These are phyloP conservation scores for Aureobasidium sp. DNA, from an alignment of 2,329 filamentous ascomycete genomes.

Conservation along the genomic window DNA sequence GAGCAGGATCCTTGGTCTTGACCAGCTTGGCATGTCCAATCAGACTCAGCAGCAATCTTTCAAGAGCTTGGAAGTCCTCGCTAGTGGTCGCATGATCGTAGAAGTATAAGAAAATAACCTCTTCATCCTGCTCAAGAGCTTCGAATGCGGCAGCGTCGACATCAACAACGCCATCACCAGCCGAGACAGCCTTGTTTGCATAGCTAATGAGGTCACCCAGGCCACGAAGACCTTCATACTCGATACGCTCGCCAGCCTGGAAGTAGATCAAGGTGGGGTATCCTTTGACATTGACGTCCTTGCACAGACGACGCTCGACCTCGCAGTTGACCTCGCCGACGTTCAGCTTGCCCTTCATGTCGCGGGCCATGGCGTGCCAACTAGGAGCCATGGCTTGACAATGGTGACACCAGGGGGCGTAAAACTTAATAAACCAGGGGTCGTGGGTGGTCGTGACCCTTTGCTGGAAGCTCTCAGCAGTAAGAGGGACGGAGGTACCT, in stretches of 20 bases:
- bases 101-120: constrained; percentile 95
- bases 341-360: constrained; percentile 84
- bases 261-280: constrained; percentile 93
- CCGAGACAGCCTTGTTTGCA: constrained; percentile 75
- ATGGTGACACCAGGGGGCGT: constrained; percentile 94
- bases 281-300: constrained; percentile 70
- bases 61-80: constrained; percentile 85
- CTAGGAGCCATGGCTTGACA: constrained; percentile 88
- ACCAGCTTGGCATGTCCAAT: constrained; percentile 90
- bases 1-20: constrained; percentile 71
- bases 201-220: constrained; percentile 85
- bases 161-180: constrained; percentile 69
- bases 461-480: constrained; percentile 77
- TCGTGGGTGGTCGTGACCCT: constrained; percentile 81
- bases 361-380: constrained; percentile 83
- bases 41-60: constrained; percentile 77
- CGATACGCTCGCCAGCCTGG: constrained; percentile 81
- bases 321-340: constrained; percentile 97
- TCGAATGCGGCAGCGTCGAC: constrained; percentile 71
- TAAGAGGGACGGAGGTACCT: constrained; percentile 68
- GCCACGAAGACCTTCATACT: constrained; percentile 87
- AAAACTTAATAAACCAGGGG: constrained; percentile 98
- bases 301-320: constrained; percentile 77
- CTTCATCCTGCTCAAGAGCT: constrained; percentile 81
- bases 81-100: constrained; percentile 91